Percentiles rank a stretch among this genome's conserved stretches.
These are phyloP conservation scores for Cymbopogon citratus DNA, from an alignment of 176 grass and related monocot genomes.

Conservation along the genomic window DNA sequence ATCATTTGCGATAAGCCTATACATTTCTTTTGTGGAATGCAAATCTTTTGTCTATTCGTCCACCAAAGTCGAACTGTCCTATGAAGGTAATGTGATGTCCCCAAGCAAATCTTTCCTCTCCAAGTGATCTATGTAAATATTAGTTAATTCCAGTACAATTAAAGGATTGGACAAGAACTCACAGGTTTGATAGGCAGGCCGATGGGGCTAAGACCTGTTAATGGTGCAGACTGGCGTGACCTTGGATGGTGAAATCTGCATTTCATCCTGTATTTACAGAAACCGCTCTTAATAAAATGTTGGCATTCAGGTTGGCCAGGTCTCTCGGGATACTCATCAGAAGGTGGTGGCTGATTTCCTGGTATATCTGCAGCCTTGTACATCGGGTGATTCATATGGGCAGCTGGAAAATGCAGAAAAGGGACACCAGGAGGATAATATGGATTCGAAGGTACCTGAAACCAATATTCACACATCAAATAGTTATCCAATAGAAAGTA, in stretches of 20 bases:
- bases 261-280: conserved; percentile 68
- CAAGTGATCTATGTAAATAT: neutral
- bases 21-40: neutral
- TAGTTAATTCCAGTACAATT: neutral
- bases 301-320: conserved; percentile 82
- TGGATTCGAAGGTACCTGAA: conserved; percentile 64
- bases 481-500: conserved; percentile 2
- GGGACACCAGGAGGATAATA: conserved; percentile 43
- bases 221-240: conserved; percentile 14
- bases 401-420: conserved; percentile 54
- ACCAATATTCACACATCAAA: conserved; percentile 19
- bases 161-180: conserved; percentile 17
- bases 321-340: conserved; percentile 80
- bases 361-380: conserved; percentile 36
- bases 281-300: conserved; percentile 74
- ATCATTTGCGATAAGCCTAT: neutral
- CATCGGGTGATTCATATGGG: conserved; percentile 46
- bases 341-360: conserved; percentile 40
- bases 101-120: neutral
- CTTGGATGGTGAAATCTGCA: conserved; percentile 88
- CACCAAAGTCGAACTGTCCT: neutral
- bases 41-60: neutral
- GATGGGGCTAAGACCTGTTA: conserved; percentile 54
- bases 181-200: conserved; percentile 86
- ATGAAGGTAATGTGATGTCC: neutral